Evolutionary conservation across 495 filamentous ascomycete species (phyloP), one percentile per base, ranked within the genome.

Genomic region (Lentithecium fluviatile): DNA sequence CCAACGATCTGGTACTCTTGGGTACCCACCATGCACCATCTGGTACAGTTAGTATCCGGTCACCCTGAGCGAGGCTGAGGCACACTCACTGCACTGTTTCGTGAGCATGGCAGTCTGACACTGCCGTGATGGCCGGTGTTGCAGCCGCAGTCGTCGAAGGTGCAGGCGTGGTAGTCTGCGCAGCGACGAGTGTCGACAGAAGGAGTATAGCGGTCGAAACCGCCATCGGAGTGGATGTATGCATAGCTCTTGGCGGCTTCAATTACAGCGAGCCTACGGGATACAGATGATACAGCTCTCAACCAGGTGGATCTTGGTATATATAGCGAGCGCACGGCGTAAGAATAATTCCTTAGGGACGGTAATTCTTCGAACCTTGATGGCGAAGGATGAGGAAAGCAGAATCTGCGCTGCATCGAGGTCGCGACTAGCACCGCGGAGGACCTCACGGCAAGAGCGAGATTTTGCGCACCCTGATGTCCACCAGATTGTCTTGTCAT

Each of bases 1-100:
- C 72, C 70, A 0, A 78, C 68, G 13, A 78, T 67, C 38, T 78
- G 71, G 60, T 78, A 76, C 20, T 76, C 70, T 0, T 73, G 70
- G 32, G 70, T 51, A 11, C 71, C 75, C 24, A 70, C 61, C 21
- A 77, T 68, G 47, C 80, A 83, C 53, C 68, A 71, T 52, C 74
- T 76, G 38, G 0, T 13, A 2, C 8, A 1, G 21, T 66, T 25
- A 65, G 45, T 20, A 17, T 21, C 29, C 19, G 50, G 5, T 40
- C 7, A 25, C 19, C 6, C 21, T 56, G 7, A n/a, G n/a, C 24
- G 12, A 43, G 6, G 1, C 17, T 19, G 19, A 40, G 32, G 20
- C 15, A 32, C 2, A 42, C 60, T 12, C 24, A 64, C 52, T 64
- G 60, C 13, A 36, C 26, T 4, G 52, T 64, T 36, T 40, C 60